phyloP scores from a whole-genome alignment of 371 early-diverging fungal species.

The Vairimorpha apis region DNA sequence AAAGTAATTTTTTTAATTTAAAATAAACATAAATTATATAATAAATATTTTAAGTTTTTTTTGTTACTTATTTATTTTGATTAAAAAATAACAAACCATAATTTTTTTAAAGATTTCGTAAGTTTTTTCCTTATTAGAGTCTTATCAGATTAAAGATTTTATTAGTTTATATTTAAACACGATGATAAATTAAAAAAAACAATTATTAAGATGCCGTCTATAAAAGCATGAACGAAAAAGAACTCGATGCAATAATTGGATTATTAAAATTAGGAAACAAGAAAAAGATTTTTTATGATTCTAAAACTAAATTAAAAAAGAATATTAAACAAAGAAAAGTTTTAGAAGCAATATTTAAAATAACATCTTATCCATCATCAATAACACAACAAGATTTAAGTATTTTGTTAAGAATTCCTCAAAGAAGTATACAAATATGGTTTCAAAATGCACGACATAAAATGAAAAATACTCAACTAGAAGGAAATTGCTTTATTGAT shows the following conservation, averaged over 20 bases:
- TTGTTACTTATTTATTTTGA: too few species aligned
- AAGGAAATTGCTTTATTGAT: neutral
- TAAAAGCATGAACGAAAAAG: neutral
- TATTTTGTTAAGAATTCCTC: constrained; percentile 42
- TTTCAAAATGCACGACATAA: constrained; percentile 63
- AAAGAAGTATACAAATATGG: constrained; percentile 55
- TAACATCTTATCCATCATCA: constrained; percentile 50
- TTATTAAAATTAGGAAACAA: neutral
- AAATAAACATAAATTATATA: too few species aligned
- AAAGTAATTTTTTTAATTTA: too few species aligned
- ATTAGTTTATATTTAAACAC: too few species aligned
- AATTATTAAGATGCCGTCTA: neutral
- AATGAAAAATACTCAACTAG: constrained; percentile 20
- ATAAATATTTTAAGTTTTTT: too few species aligned
- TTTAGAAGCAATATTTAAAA: constrained; percentile 39
- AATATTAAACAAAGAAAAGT: constrained; percentile 37
- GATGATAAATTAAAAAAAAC: too few species aligned
- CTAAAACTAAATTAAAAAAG: constrained; percentile 27
- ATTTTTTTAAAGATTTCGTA: too few species aligned
- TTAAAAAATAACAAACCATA: too few species aligned
- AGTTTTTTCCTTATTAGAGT: too few species aligned
- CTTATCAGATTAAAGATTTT: too few species aligned
- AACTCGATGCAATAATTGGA: neutral
- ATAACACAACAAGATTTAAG: constrained; percentile 51
- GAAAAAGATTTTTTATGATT: neutral